Evolutionary conservation across 2,329 filamentous ascomycete species (phyloP), one percentile per base, ranked within the genome.

Genomic region (Aschersonia sp.): DNA sequence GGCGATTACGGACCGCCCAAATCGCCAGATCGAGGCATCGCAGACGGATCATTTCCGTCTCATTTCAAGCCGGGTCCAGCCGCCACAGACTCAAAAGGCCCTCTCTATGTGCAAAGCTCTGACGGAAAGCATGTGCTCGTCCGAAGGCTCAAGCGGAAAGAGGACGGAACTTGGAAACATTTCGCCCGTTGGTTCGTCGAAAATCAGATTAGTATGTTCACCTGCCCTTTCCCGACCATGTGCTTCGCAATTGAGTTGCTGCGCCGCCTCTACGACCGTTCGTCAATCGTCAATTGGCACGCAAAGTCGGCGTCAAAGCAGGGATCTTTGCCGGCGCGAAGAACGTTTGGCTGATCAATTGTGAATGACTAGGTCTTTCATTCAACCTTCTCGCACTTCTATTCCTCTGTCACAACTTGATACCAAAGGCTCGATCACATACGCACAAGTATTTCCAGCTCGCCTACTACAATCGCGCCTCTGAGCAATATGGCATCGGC

Each of bases 381-480:
- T 74, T 92, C 63, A 95, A 94, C 63, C 80, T 92, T 49, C 71
- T 95, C 53, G 79, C 87, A 49, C 80, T 94, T 54, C 79, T 95
- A 53, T 79, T 84, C 62, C 79, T 94, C 53, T 80, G 86, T 48
- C 87, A 95, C 68, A 69, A 81, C 57, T 81, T 83, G 59, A 87
- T 95, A 61, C 88, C 90, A 46, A 83, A 82, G 57, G 79, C 88
- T 45, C 79, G 87, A 53, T 70, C 76, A 47, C 80, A 84, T 58
- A 94, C 88, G n/a, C 74, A 76, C 58, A 92, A 89, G 56, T 95
- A 95, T 71, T 88, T 94, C 67, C 76, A 79, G 48, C 76, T 95
- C 49, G 89, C 86, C 49, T 92, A 97, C 69, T 81, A 83, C 65
- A 85, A 90, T 60, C 66, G 78, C 0, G 60, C 69, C 6, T 79